Evolutionary conservation across 441 rosid species (phyloP).

Genomic region (Pelargonium cotyledonis): DNA sequence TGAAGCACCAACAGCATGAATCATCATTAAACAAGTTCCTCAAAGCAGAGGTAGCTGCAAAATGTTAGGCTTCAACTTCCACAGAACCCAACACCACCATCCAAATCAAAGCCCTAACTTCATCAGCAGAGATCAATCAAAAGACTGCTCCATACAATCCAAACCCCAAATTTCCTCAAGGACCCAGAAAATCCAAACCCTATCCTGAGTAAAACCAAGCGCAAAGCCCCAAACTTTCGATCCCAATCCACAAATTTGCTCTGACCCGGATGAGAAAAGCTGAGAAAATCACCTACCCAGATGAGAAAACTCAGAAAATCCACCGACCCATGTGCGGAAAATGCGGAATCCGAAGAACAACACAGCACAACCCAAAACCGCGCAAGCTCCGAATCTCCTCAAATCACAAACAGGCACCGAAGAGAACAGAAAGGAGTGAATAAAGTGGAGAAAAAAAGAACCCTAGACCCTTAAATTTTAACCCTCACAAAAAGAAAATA

Average conservation of each 20-base stretch:
- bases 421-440: not conserved
- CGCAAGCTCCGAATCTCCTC: not conserved
- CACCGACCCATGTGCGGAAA: constrained; percentile 1
- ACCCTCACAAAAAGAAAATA: not conserved
- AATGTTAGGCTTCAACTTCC: not conserved
- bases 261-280: not conserved
- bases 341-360: constrained; percentile 2
- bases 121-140: no score
- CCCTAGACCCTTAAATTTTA: constrained; percentile 7
- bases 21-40: no score
- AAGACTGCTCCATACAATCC: not conserved
- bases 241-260: not conserved
- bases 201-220: not conserved
- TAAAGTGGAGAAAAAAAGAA: not conserved
- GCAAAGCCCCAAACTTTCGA: constrained; percentile 1
- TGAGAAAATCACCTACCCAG: constrained; percentile 1
- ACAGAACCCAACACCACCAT: not conserved
- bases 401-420: constrained; percentile 1
- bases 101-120: no score
- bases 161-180: not conserved
- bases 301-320: not conserved
- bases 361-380: not conserved
- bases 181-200: not conserved
- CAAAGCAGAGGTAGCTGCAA: not conserved
- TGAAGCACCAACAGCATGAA: not conserved